These are phyloP conservation scores for Sporothrix protearum DNA, from an alignment of 2,329 filamentous ascomycete species.

Conservation along the genomic window DNA sequence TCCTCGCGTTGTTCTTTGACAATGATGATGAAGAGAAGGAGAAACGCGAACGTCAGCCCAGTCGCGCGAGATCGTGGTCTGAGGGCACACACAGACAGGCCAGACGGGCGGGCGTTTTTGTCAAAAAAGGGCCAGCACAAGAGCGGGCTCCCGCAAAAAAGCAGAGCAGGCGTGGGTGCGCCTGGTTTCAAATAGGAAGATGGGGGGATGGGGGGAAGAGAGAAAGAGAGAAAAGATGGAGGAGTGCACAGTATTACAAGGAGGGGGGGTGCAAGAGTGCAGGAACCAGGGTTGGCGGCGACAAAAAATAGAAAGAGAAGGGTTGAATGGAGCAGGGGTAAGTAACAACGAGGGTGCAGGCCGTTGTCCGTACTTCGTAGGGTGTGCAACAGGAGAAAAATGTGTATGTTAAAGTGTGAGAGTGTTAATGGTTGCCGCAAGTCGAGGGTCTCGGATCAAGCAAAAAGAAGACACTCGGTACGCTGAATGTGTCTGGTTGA, in stretches of 20 bases:
- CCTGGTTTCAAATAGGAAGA: slow-evolving; percentile 29
- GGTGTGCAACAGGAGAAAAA: slow-evolving; percentile 3
- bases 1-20: not conserved
- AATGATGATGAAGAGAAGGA: slow-evolving; percentile 6
- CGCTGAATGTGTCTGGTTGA: not conserved
- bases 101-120: slow-evolving; percentile 13
- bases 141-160: slow-evolving; percentile 16
- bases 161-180: slow-evolving; percentile 23
- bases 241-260: not conserved
- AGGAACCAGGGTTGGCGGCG: not conserved
- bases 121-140: slow-evolving; percentile 2
- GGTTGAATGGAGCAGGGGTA: slow-evolving; percentile 7
- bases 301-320: not conserved
- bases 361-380: not conserved
- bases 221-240: not conserved
- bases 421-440: not conserved
- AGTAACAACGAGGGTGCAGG: not conserved
- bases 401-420: not conserved
- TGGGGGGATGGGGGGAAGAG: too few species aligned
- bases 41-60: slow-evolving; percentile 23
- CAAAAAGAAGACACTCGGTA: not conserved
- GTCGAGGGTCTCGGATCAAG: slow-evolving; percentile 3
- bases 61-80: slow-evolving; percentile 20
- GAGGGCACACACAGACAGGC: slow-evolving; percentile 19
- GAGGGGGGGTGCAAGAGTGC: slow-evolving; percentile 1